phyloP scores from a whole-genome alignment of 768 basidiomycete genomes.

The Boletus rubescentipes region DNA sequence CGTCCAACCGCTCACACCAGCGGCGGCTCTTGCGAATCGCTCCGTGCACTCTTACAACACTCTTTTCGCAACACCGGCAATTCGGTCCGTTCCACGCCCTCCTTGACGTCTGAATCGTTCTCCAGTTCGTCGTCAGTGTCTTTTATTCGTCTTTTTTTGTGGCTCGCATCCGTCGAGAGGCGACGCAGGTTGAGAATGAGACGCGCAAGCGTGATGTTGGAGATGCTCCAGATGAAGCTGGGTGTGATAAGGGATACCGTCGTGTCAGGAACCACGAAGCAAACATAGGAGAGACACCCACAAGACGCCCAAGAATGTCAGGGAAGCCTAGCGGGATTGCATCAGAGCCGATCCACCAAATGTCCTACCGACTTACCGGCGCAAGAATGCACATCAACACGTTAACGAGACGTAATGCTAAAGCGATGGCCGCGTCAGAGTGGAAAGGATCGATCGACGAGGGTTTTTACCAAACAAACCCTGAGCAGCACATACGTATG shows the following conservation, averaged over 20 bases:
- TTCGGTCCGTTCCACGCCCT: conserved; percentile 1
- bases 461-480: conserved; percentile 24
- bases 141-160: neutral
- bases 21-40: neutral
- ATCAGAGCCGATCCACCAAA: neutral
- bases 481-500: conserved; percentile 4
- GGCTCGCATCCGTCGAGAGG: neutral
- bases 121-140: neutral
- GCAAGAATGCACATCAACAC: conserved; percentile 20
- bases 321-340: conserved; percentile 12
- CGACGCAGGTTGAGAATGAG: conserved; percentile 36
- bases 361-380: conserved; percentile 18
- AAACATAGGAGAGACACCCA: conserved; percentile 5
- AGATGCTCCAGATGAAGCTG: conserved; percentile 38
- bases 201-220: conserved; percentile 32
- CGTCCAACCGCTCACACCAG: too few relatives aligned
- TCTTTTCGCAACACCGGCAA: conserved; percentile 1
- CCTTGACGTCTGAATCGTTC: neutral
- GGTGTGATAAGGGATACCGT: too few relatives aligned
- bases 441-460: neutral
- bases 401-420: conserved; percentile 24
- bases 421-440: neutral
- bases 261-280: neutral
- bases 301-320: conserved; percentile 23
- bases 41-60: neutral